These are phyloP conservation scores for Trichoderma sp. DNA, from an alignment of 2,329 filamentous ascomycete species.

Conservation along the genomic window DNA sequence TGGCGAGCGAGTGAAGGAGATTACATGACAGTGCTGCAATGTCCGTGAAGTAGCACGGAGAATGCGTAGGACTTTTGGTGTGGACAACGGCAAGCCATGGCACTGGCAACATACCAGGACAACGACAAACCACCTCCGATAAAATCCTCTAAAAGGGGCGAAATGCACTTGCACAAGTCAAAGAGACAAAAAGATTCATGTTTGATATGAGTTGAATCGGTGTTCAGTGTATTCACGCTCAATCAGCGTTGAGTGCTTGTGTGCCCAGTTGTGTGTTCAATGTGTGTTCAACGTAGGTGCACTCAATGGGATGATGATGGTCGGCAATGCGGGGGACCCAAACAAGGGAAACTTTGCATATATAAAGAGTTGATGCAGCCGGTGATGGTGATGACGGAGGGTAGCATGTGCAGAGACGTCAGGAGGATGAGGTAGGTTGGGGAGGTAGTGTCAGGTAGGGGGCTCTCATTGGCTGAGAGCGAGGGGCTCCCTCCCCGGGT, in stretches of 20 bases:
- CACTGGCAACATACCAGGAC: not conserved
- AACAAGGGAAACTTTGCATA: not conserved
- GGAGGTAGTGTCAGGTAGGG: slow-evolving; percentile 14
- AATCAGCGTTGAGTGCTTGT: not conserved
- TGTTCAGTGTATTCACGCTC: not conserved
- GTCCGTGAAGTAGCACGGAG: not conserved
- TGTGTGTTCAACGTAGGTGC: not conserved
- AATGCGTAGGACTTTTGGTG: slow-evolving; percentile 11
- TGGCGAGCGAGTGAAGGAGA: not conserved
- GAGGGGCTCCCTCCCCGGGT: slow-evolving; percentile 23
- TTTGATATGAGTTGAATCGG: not conserved
- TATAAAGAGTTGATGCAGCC: not conserved
- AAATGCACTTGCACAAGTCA: not conserved
- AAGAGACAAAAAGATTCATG: not conserved
- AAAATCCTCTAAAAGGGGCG: not conserved
- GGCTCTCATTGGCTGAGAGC: slow-evolving; percentile 20
- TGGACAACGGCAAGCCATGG: not conserved
- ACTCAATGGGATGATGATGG: not conserved
- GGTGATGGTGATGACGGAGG: not conserved
- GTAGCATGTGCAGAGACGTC: slow-evolving; percentile 17
- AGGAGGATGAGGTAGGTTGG: slow-evolving; percentile 22
- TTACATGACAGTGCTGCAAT: not conserved
- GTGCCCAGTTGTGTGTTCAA: not conserved
- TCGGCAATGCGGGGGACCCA: not conserved
- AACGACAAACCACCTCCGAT: not conserved